Conservation (phyloP, 2,329 filamentous ascomycete species). For the Aspergillus awamori region DNA sequence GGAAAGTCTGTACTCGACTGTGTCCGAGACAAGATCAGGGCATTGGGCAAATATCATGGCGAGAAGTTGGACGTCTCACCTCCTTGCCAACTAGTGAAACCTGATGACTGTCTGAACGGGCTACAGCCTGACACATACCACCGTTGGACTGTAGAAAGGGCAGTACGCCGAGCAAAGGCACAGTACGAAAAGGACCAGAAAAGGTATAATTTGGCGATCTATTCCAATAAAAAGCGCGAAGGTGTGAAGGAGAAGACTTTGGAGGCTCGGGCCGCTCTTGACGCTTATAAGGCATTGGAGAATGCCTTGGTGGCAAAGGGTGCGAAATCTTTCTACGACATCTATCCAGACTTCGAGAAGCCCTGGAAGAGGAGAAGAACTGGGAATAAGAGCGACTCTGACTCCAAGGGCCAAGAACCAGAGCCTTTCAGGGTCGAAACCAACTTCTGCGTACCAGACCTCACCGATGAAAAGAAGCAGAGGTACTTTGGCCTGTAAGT, state of each 20-base stretch:
- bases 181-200: constrained; percentile 42
- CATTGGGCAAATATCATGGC: constrained; percentile 52
- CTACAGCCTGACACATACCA: constrained; percentile 62
- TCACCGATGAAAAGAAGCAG: constrained; percentile 57
- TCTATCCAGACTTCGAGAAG: constrained; percentile 57
- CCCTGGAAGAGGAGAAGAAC: not conserved
- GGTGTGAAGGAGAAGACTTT: constrained; percentile 57
- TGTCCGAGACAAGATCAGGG: constrained; percentile 56
- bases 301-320: constrained; percentile 57
- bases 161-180: constrained; percentile 42
- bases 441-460: constrained; percentile 52
- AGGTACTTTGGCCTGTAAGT: constrained; percentile 68
- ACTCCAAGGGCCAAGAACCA: constrained; percentile 4
- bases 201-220: constrained; percentile 24
- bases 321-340: constrained; percentile 68
- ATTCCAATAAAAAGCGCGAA: constrained; percentile 9
- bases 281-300: constrained; percentile 60
- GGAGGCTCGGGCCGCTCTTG: constrained; percentile 56
- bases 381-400: not conserved
- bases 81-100: constrained; percentile 23
- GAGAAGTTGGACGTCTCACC: constrained; percentile 26
- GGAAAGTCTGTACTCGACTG: constrained; percentile 60
- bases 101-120: constrained; percentile 54
- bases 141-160: constrained; percentile 54
- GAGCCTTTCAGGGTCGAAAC: constrained; percentile 55